Base-by-base conservation (phyloP, 805 yeast species). In the Vanderwaltozyma verrucispora region DNA sequence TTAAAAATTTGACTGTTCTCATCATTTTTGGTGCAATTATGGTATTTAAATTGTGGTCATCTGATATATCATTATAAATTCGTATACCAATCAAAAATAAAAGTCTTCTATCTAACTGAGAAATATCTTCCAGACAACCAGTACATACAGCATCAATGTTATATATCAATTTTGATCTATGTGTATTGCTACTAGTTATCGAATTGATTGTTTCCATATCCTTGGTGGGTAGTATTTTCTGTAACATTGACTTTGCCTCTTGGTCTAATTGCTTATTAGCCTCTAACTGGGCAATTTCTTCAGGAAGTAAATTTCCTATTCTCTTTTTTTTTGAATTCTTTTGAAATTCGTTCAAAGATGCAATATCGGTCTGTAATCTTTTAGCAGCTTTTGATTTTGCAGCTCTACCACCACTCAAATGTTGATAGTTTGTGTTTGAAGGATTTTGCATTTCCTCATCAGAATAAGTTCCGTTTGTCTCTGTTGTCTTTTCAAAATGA, bases 1-100 rank as follows among this genome's bases (percentile, higher is more conserved):
- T 71, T 35, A 89, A 66, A 50, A 89, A 88, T 60, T 89, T 92
- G 41, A 80, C 95, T 0, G 97, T 89, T 46, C 96, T 67, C 48
- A 82, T 55, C n/a, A 80, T 68, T 42, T 75, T 75, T 1, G 96
- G 95, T 0, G 96, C 88, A 11, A 88, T 72, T 10, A 82, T 58
- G 0, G 74, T 59, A 49, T 75, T 72, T 31, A 67, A 56, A 32
- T 64, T 4, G 14, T 8, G n/a, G 14, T 18, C 15, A 2, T 9
- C 21, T 10, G 52, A 47, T 1, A 64, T 52, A 6, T 60, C 62
- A 12, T 56, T 53, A 6, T 60, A 56, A 6, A 82, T 60, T 19
- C 60, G 59, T 23, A 88, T 71, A 0, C 95, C 95, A 10, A 75
- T 49, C n/a, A 59, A 58, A 14, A 59, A 51, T 27, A 83, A 51